phyloP scores from a whole-genome alignment of 768 basidiomycete species.

The Termitomyces sp. region DNA sequence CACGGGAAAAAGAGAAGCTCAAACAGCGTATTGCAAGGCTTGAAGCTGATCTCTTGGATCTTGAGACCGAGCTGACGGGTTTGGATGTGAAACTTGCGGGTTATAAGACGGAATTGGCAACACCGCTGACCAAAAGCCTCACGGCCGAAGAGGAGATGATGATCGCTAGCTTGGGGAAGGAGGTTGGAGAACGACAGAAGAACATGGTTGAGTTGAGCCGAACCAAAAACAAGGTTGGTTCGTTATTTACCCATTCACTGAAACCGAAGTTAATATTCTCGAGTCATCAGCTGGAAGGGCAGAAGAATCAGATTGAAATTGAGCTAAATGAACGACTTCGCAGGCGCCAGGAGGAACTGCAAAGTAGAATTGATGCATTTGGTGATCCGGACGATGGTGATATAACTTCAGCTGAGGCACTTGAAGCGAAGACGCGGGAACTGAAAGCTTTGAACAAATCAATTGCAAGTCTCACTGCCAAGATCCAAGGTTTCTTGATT shows the following conservation, averaged over 20 bases:
- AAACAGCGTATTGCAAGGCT: slow-evolving; percentile 53
- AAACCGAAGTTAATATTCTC: background rate
- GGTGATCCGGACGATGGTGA: slow-evolving; percentile 55
- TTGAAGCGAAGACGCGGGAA: slow-evolving; percentile 66
- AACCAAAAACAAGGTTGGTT: slow-evolving; percentile 62
- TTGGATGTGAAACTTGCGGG: slow-evolving; percentile 59
- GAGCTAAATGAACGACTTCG: slow-evolving; percentile 88
- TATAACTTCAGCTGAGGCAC: slow-evolving; percentile 53
- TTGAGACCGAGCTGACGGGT: slow-evolving; percentile 63
- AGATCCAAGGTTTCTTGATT: slow-evolving; percentile 47
- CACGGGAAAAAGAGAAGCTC: slow-evolving; percentile 66
- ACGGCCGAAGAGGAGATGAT: slow-evolving; percentile 63
- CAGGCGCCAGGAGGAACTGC: slow-evolving; percentile 74
- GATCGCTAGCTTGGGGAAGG: slow-evolving; percentile 64
- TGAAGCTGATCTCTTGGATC: slow-evolving; percentile 63
- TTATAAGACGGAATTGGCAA: slow-evolving; percentile 62
- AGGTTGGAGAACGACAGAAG: slow-evolving; percentile 72
- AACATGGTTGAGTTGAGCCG: slow-evolving; percentile 63
- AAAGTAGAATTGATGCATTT: slow-evolving; percentile 68
- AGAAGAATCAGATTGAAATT: slow-evolving; percentile 81
- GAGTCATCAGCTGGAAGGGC: slow-evolving; percentile 52
- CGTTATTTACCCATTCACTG: background rate
- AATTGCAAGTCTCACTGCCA: slow-evolving; percentile 59
- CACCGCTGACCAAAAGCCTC: slow-evolving; percentile 70
- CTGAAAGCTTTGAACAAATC: slow-evolving; percentile 59